Conservation (phyloP, 2,329 filamentous ascomycete species). For the Rugonectria rugulosa region DNA sequence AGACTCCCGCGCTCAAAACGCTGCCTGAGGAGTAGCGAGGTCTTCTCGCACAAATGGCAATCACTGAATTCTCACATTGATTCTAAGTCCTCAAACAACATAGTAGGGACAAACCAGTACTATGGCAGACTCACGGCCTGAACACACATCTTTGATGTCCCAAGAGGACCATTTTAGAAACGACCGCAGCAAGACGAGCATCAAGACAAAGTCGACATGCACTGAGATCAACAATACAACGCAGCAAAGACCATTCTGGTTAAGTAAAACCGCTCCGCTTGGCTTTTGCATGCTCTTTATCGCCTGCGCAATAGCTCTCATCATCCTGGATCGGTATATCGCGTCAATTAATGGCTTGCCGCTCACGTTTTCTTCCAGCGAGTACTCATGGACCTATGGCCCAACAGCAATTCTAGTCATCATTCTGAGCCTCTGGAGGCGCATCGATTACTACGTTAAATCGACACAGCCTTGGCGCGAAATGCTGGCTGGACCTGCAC, state of each 20-base stretch:
- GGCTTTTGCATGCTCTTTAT: not conserved
- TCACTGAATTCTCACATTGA: too few relatives aligned
- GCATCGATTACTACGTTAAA: slow-evolving; percentile 4
- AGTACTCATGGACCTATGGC: not conserved
- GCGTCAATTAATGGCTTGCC: not conserved
- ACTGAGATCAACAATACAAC: not conserved
- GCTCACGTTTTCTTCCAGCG: not conserved
- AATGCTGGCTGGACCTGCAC: not conserved
- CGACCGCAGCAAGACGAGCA: too few relatives aligned
- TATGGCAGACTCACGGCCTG: too few relatives aligned
- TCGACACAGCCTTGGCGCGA: not conserved
- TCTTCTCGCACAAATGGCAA: too few relatives aligned
- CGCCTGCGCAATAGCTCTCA: not conserved
- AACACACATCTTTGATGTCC: too few relatives aligned
- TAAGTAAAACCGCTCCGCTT: not conserved
- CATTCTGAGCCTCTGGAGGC: slow-evolving; percentile 2
- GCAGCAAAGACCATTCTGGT: not conserved
- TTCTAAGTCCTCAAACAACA: too few relatives aligned
- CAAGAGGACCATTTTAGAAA: too few relatives aligned
- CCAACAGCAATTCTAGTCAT: not conserved
- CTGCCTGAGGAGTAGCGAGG: too few relatives aligned
- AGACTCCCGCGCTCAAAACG: too few relatives aligned
- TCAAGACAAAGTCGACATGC: too few relatives aligned
- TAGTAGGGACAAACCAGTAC: too few relatives aligned
- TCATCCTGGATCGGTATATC: not conserved